phyloP scores from a whole-genome alignment of 2,329 filamentous ascomycete genomes.

The Tricladium varicosporioides region DNA sequence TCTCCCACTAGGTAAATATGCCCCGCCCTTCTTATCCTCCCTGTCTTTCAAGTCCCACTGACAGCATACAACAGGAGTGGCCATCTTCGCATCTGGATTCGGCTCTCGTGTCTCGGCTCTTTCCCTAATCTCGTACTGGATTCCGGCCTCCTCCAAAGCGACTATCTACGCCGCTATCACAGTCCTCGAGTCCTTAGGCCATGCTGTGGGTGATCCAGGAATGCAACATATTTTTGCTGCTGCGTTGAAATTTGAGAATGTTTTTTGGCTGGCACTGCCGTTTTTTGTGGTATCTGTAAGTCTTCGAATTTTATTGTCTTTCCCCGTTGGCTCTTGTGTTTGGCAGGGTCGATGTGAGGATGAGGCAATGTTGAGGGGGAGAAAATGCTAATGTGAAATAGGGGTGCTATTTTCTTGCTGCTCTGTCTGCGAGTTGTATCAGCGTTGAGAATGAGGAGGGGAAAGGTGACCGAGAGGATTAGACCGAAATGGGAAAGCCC shows the following conservation, averaged over 20 bases:
- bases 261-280: conserved; percentile 28
- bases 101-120: conserved; percentile 31
- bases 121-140: conserved; percentile 29
- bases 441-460: neutral
- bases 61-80: conserved; percentile 23
- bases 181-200: conserved; percentile 32
- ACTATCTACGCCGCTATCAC: conserved; percentile 30
- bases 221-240: conserved; percentile 32
- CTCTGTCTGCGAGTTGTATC: conserved; percentile 8
- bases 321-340: no score
- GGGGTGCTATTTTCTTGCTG: conserved; percentile 11
- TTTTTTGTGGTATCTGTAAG: conserved; percentile 34
- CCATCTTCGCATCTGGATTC: conserved; percentile 32
- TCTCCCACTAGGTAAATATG: conserved; percentile 26
- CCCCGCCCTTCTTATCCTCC: neutral
- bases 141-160: conserved; percentile 26
- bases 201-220: conserved; percentile 29
- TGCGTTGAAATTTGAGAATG: conserved; percentile 18
- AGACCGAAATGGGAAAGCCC: no score
- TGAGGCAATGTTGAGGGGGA: neutral
- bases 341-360: neutral
- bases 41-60: neutral
- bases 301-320: neutral
- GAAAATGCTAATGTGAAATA: neutral
- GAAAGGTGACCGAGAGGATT: neutral